Evolutionary conservation across 2,329 filamentous ascomycete species (phyloP).

Genomic region (Penicillium crustosum): DNA sequence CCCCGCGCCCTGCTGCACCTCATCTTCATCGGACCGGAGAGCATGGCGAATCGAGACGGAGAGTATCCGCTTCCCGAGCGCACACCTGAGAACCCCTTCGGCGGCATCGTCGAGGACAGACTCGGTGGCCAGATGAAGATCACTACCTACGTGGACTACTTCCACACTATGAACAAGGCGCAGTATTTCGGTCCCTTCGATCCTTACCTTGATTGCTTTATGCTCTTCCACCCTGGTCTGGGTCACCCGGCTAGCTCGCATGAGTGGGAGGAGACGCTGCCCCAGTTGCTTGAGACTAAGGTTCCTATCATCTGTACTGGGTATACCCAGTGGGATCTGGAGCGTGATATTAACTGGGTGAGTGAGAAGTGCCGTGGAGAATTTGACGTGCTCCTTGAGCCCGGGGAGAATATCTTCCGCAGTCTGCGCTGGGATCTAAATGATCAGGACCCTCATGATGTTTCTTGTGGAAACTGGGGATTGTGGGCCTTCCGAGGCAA

Average conservation of each 20-base stretch:
- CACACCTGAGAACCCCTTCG: slow-evolving; percentile 84
- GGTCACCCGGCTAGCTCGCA: slow-evolving; percentile 91
- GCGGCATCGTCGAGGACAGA: slow-evolving; percentile 89
- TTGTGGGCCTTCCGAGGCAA: slow-evolving; percentile 97
- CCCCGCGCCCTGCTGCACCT: slow-evolving; percentile 87
- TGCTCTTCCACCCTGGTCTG: slow-evolving; percentile 94
- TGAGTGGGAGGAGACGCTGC: slow-evolving; percentile 91
- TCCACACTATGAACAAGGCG: slow-evolving; percentile 90
- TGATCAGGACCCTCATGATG: slow-evolving; percentile 88
- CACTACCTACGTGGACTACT: slow-evolving; percentile 96
- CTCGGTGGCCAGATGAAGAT: slow-evolving; percentile 91
- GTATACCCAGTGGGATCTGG: slow-evolving; percentile 93
- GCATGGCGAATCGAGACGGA: slow-evolving; percentile 88
- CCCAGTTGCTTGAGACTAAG: slow-evolving; percentile 89
- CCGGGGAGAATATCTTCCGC: slow-evolving; percentile 90
- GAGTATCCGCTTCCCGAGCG: slow-evolving; percentile 89
- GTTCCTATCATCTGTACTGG: slow-evolving; percentile 91
- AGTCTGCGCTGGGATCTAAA: slow-evolving; percentile 97
- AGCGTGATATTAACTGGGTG: slow-evolving; percentile 88
- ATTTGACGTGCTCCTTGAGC: slow-evolving; percentile 87
- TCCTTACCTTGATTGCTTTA: slow-evolving; percentile 96
- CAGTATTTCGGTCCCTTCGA: slow-evolving; percentile 92
- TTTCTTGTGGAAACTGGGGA: slow-evolving; percentile 96
- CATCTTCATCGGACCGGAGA: slow-evolving; percentile 92
- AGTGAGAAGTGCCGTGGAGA: slow-evolving; percentile 81